Evolutionary conservation across 1,284 basidiomycete genomes (phyloP).

Genomic region (Cryptococcus depauperatus): DNA sequence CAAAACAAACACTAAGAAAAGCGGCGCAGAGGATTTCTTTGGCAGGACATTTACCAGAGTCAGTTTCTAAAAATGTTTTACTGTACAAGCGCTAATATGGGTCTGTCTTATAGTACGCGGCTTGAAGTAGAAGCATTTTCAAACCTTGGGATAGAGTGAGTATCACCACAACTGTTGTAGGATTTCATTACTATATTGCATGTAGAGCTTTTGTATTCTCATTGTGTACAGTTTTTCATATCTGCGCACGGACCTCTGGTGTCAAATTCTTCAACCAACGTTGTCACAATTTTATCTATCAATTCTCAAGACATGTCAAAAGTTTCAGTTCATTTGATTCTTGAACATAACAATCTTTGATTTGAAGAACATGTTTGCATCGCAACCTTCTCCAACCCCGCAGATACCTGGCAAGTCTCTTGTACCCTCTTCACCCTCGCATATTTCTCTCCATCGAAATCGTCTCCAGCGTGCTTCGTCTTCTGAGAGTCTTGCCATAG

Average conservation of each 20-base stretch:
- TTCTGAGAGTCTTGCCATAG: slow-evolving; percentile 3
- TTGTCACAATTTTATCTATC: not conserved
- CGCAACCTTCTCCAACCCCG: slow-evolving; percentile 7
- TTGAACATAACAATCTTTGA: not conserved
- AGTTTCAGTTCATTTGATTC: not conserved
- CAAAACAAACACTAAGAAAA: slow-evolving; percentile 28
- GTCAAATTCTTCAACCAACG: not conserved
- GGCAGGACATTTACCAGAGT: slow-evolving; percentile 45
- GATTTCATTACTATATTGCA: too few species aligned
- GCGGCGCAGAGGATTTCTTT: slow-evolving; percentile 40
- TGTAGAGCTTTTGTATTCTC: too few species aligned
- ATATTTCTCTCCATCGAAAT: not conserved
- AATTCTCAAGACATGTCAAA: not conserved
- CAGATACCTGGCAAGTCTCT: not conserved
- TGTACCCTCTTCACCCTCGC: slow-evolving; percentile 8
- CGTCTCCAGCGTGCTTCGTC: slow-evolving; percentile 1
- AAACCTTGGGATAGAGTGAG: too few species aligned
- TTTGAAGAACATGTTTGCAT: not conserved
- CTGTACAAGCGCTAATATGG: too few species aligned
- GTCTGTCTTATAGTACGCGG: too few species aligned
- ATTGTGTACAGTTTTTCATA: too few species aligned
- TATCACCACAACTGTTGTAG: too few species aligned
- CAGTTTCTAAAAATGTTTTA: too few species aligned
- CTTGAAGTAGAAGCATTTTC: too few species aligned
- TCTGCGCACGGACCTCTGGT: not conserved